phyloP scores from a whole-genome alignment of 306 rosid species.

The Vachellia collinsii region DNA sequence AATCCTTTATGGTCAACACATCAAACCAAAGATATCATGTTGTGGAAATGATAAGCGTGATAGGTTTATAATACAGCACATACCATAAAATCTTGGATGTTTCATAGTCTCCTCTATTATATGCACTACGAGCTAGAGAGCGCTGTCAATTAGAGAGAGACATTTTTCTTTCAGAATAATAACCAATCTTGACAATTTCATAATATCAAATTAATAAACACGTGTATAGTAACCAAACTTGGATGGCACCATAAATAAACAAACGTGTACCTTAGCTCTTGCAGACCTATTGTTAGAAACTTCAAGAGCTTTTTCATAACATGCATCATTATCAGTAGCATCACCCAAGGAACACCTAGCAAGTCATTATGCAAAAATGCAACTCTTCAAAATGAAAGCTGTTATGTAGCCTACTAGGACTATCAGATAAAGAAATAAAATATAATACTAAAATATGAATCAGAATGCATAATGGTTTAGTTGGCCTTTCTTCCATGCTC shows the following conservation, averaged over 20 bases:
- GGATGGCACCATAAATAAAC: constrained; percentile 5
- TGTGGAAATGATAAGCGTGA: constrained; percentile 2
- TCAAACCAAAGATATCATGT: constrained; percentile 22
- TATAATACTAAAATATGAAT: not conserved
- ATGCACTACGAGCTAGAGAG: constrained; percentile 96
- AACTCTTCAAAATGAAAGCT: not conserved
- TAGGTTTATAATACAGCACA: constrained; percentile 31
- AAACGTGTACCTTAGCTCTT: constrained; percentile 78
- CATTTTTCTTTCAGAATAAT: constrained; percentile 14
- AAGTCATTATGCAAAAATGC: constrained; percentile 9
- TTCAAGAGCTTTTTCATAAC: constrained; percentile 88
- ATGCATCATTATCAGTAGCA: constrained; percentile 72
- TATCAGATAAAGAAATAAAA: not conserved
- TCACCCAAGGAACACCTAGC: constrained; percentile 96
- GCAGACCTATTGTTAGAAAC: constrained; percentile 86
- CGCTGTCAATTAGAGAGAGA: constrained; percentile 57
- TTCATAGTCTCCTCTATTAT: constrained; percentile 89
- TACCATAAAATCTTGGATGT: constrained; percentile 63
- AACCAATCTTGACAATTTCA: not conserved
- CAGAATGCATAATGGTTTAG: not conserved
- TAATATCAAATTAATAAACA: constrained; percentile 24
- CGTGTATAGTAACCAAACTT: not conserved
- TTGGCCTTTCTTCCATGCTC: constrained; percentile 9
- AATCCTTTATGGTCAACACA: constrained; percentile 17
- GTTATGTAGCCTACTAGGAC: not conserved